phyloP scores from a whole-genome alignment of 2,329 filamentous ascomycete genomes.

The Lecanoromycetidae sp. region DNA sequence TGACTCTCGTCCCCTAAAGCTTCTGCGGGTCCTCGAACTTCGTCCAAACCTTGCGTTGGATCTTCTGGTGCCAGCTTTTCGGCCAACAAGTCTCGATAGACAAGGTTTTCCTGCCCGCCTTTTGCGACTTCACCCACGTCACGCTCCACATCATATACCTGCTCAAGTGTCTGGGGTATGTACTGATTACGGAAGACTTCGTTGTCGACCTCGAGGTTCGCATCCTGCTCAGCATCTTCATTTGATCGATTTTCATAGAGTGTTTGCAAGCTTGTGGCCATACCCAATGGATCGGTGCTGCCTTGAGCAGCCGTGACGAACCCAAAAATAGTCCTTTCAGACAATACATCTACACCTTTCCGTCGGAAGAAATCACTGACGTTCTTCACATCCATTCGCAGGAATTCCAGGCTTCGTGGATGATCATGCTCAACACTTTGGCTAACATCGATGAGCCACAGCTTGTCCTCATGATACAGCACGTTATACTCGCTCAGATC shows the following conservation, averaged over 20 bases:
- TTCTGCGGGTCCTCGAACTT: background rate
- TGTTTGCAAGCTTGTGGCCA: slow-evolving; percentile 51
- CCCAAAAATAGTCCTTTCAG: slow-evolving; percentile 68
- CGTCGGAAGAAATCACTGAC: slow-evolving; percentile 82
- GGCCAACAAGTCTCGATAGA: slow-evolving; percentile 77
- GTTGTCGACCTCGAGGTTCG: slow-evolving; percentile 62
- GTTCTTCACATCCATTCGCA: slow-evolving; percentile 98
- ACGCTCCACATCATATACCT: slow-evolving; percentile 92
- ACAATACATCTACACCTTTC: slow-evolving; percentile 68
- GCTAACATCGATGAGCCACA: slow-evolving; percentile 95
- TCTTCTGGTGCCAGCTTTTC: slow-evolving; percentile 43
- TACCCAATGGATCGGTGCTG: slow-evolving; percentile 46
- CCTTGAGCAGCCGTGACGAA: slow-evolving; percentile 61
- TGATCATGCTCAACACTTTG: slow-evolving; percentile 97
- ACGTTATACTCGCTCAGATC: slow-evolving; percentile 98
- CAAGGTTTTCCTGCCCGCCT: slow-evolving; percentile 62
- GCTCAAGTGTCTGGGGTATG: slow-evolving; percentile 88
- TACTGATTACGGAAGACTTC: slow-evolving; percentile 94
- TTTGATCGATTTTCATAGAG: slow-evolving; percentile 49
- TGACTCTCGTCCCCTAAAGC: slow-evolving; percentile 27
- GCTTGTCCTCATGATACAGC: slow-evolving; percentile 66
- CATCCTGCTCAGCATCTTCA: slow-evolving; percentile 37
- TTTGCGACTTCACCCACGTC: slow-evolving; percentile 66
- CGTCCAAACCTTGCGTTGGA: slow-evolving; percentile 27
- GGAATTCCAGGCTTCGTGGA: slow-evolving; percentile 78